Conservation (phyloP, 2,329 filamentous ascomycete species). For the Fusarium oligoseptatum region DNA sequence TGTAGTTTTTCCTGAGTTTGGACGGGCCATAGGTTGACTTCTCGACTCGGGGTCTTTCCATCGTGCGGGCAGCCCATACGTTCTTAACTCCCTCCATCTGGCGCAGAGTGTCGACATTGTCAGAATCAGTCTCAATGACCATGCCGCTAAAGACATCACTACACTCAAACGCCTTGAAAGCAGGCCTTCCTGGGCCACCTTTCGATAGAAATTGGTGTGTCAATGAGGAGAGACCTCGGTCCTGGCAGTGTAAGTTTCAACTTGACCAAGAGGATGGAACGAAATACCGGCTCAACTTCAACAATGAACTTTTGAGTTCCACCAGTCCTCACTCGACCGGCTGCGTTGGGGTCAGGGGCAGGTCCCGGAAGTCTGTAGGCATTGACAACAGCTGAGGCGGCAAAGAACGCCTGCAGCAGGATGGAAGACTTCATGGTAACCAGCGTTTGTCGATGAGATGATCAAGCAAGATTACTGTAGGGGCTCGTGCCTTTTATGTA, state of each 20-base stretch:
- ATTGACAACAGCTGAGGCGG: slow-evolving; percentile 16
- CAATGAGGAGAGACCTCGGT: slow-evolving; percentile 28
- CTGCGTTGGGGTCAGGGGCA: background rate
- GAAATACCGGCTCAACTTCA: slow-evolving; percentile 44
- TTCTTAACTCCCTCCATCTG: slow-evolving; percentile 52
- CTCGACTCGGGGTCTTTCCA: slow-evolving; percentile 41
- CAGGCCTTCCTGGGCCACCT: slow-evolving; percentile 23
- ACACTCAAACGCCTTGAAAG: slow-evolving; percentile 51
- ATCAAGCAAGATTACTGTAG: background rate
- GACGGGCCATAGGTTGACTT: slow-evolving; percentile 28
- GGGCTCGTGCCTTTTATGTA: slow-evolving; percentile 8
- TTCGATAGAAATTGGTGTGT: slow-evolving; percentile 41
- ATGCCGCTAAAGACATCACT: slow-evolving; percentile 54
- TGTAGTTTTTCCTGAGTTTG: slow-evolving; percentile 46
- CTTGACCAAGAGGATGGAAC: slow-evolving; percentile 2
- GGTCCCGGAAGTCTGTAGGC: slow-evolving; percentile 14
- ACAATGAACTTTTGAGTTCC: slow-evolving; percentile 43
- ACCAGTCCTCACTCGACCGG: slow-evolving; percentile 13
- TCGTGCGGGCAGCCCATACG: slow-evolving; percentile 52
- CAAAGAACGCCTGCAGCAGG: slow-evolving; percentile 27
- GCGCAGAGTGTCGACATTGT: slow-evolving; percentile 51
- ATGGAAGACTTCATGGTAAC: slow-evolving; percentile 34
- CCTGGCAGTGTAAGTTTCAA: slow-evolving; percentile 33
- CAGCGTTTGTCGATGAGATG: background rate
- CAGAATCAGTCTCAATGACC: slow-evolving; percentile 48